Evolutionary conservation across 1,284 basidiomycete genomes (phyloP), one percentile per base, ranked within the genome.

Genomic region (Leccinum fallax): DNA sequence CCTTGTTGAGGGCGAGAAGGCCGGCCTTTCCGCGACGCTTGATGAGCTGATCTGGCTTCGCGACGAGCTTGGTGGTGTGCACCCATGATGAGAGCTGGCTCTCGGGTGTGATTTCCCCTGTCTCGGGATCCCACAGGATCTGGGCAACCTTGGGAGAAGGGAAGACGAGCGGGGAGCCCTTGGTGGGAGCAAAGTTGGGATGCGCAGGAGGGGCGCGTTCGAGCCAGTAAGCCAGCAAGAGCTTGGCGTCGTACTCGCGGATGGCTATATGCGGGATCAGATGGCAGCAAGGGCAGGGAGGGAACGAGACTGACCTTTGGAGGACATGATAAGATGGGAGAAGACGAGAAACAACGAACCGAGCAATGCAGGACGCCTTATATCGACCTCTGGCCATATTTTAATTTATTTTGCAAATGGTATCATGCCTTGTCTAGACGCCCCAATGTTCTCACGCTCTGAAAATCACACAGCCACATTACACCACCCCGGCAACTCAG

Each of bases 1-100:
- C 84, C 81, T 96, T 96, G 88, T 98, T 98, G 69, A 99, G 85
- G 55, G 88, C 89, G 62, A 99, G 87, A 28, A 99, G 86, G 68
- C 97, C 97, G 34, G 95, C 95, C 87, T 99, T 99, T 71, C 97
- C 97, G 70, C 97, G 92, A 72, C 97, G 93, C 85, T 99, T 99
- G 87, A 99, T 98, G 77, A 99, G 90, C 82, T 98, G 96, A 82
- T 99, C 97, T 56, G 93, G 93, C 80, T 97, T 95, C 30, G 88
- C 92, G 73, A 97, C 94, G 75, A 96, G 92, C 83, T 95, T 94
- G 70, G 88, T 84, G 73, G 81, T 84, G 81, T 89, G 89, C 61
- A 98, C 93, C 96, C 96, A 94, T 66, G 83, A 78, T 53, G 92
- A 92, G 63, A 95, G 83, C 71, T 87, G 83, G 57, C 79, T 82